Conservation (phyloP, 176 grass and related monocot species). For the Musa troglodytarum region DNA sequence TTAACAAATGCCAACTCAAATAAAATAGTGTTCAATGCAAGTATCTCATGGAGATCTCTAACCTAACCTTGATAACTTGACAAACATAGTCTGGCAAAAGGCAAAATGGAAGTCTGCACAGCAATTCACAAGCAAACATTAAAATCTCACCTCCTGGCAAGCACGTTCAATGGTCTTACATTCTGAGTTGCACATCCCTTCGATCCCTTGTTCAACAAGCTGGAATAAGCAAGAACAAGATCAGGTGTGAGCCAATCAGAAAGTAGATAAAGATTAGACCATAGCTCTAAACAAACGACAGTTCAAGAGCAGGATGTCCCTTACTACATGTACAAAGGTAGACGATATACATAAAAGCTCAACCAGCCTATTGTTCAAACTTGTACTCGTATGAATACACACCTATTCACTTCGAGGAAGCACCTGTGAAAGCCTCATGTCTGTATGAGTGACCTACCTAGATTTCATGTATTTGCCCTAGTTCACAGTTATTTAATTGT, state of each 20-base stretch:
- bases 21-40: not conserved
- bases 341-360: not conserved
- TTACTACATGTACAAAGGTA: too few relatives aligned
- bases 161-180: constrained; percentile 91
- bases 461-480: not conserved
- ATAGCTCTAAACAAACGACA: not conserved
- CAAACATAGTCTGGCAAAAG: not conserved
- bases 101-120: not conserved
- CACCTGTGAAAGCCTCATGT: not conserved
- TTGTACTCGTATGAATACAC: too few relatives aligned
- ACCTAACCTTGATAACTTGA: not conserved
- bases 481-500: not conserved
- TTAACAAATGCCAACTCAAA: not conserved
- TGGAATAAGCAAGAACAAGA: constrained; percentile 49
- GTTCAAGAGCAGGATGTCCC: not conserved
- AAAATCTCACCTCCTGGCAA: constrained; percentile 69
- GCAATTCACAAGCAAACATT: constrained; percentile 1
- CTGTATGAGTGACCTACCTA: not conserved
- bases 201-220: constrained; percentile 88
- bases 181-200: constrained; percentile 83
- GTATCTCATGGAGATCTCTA: not conserved
- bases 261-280: not conserved
- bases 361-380: not conserved
- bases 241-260: not conserved
- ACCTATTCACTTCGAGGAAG: too few relatives aligned